phyloP scores from a whole-genome alignment of 208 protist species.

The Herpetomonas tarakana region DNA sequence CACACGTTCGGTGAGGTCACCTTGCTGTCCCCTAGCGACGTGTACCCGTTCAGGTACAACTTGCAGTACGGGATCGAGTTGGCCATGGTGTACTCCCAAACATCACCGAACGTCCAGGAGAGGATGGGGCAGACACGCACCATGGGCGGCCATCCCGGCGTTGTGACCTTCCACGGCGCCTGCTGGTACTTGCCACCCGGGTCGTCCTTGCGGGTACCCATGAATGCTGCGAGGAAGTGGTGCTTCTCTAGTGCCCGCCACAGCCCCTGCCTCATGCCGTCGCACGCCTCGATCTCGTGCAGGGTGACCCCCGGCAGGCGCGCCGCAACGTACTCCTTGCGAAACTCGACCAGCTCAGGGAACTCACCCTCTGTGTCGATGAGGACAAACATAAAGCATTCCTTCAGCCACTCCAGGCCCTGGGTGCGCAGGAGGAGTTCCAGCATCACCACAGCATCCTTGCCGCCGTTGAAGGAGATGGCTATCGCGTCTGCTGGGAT shows the following conservation, averaged over 20 bases:
- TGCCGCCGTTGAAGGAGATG: slow-evolving; percentile 90
- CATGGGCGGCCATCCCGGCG: slow-evolving; percentile 85
- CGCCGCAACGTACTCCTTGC: slow-evolving; percentile 36
- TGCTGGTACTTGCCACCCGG: slow-evolving; percentile 59
- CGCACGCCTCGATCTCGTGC: slow-evolving; percentile 17
- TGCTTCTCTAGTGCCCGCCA: slow-evolving; percentile 35
- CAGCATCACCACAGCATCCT: slow-evolving; percentile 87
- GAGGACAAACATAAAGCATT: slow-evolving; percentile 59
- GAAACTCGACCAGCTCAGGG: slow-evolving; percentile 65
- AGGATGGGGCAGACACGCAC: slow-evolving; percentile 84
- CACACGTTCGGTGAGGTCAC: slow-evolving; percentile 56
- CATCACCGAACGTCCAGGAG: slow-evolving; percentile 65
- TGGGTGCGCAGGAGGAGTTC: slow-evolving; percentile 59
- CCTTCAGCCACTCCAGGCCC: slow-evolving; percentile 24
- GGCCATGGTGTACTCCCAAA: slow-evolving; percentile 75
- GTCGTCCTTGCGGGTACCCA: slow-evolving; percentile 85
- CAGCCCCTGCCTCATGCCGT: slow-evolving; percentile 54
- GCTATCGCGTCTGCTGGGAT: slow-evolving; percentile 55
- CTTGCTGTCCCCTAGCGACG: slow-evolving; percentile 61
- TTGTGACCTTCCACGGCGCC: slow-evolving; percentile 52
- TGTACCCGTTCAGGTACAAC: slow-evolving; percentile 87
- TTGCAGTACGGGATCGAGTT: slow-evolving; percentile 77
- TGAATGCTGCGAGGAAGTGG: slow-evolving; percentile 68
- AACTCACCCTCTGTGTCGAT: slow-evolving; percentile 67
- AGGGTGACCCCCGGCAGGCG: slow-evolving; percentile 29